Conservation (phyloP, 2,329 filamentous ascomycete genomes). For the Plectosphaerella cucumerina region DNA sequence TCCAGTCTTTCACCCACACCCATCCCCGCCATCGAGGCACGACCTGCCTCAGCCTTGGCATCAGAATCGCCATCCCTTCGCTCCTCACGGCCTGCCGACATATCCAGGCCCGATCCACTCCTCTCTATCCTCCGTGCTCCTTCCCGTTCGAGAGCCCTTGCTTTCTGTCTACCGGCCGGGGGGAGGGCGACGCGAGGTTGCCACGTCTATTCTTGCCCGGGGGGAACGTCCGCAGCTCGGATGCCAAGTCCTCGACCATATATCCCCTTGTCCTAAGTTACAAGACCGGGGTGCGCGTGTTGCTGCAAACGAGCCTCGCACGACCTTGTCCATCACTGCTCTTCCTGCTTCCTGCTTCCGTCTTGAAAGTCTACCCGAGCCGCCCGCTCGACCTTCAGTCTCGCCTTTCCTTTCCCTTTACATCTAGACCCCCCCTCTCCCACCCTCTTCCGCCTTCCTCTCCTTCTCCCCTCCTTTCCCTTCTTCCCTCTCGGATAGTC, state of each 20-base stretch:
- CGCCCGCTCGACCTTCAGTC: background rate
- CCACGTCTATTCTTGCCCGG: conserved; percentile 15
- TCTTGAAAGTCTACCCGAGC: conserved; percentile 3
- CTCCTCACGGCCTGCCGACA: too few species aligned
- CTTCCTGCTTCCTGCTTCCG: conserved; percentile 8
- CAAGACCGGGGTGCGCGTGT: too few species aligned
- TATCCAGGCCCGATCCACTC: conserved; percentile 4
- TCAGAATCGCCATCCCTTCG: background rate
- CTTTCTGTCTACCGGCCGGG: conserved; percentile 3
- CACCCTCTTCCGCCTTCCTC: conserved; percentile 10
- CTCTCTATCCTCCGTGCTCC: conserved; percentile 2
- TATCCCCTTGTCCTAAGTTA: too few species aligned
- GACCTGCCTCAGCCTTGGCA: conserved; percentile 11
- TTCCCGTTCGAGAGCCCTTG: conserved; percentile 7
- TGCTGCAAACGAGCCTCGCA: too few species aligned
- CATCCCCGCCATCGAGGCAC: background rate
- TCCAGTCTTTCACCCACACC: too few species aligned
- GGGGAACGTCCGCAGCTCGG: too few species aligned
- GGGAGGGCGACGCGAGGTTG: background rate
- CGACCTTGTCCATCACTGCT: conserved; percentile 14
- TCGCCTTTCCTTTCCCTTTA: background rate
- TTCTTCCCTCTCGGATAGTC: conserved; percentile 10
- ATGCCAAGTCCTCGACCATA: too few species aligned
- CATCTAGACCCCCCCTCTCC: conserved; percentile 13
- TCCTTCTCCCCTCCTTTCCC: conserved; percentile 16